These are phyloP conservation scores for Pascua guehoae DNA, from an alignment of 1,284 basidiomycete species.

Conservation along the genomic window DNA sequence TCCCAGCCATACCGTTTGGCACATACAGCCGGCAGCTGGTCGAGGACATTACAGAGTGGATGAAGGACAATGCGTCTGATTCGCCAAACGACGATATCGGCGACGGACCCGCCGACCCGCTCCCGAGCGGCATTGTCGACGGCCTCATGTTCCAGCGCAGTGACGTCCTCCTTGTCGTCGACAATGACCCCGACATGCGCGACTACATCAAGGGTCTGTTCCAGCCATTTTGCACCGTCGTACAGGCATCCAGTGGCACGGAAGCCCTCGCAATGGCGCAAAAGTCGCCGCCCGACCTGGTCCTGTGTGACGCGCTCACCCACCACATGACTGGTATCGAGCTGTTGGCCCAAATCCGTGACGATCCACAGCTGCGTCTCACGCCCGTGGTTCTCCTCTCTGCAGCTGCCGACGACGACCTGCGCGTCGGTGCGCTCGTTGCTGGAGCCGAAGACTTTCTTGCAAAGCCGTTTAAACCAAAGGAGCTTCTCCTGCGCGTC, in stretches of 20 bases:
- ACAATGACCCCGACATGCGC: conserved; percentile 38
- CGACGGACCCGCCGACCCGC: background rate
- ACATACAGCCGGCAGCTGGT: background rate
- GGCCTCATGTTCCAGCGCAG: conserved; percentile 25
- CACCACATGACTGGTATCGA: conserved; percentile 38
- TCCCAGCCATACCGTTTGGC: conserved; percentile 1
- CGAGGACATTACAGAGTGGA: conserved; percentile 4
- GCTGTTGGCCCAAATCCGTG: conserved; percentile 27
- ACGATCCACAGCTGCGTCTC: conserved; percentile 16
- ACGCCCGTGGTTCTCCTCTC: background rate
- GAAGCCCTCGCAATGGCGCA: conserved; percentile 40
- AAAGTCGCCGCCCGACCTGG: conserved; percentile 30
- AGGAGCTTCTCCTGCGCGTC: conserved; percentile 46
- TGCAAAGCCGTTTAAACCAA: conserved; percentile 30
- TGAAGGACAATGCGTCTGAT: background rate
- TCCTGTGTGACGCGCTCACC: conserved; percentile 45
- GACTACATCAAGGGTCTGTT: conserved; percentile 41
- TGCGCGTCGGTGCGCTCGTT: conserved; percentile 26
- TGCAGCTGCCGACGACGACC: conserved; percentile 14
- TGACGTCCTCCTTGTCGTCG: conserved; percentile 36
- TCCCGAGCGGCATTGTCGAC: conserved; percentile 22
- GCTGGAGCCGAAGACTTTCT: conserved; percentile 45
- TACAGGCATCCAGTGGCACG: conserved; percentile 45
- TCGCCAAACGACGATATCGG: background rate
- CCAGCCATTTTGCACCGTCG: conserved; percentile 41